These are phyloP conservation scores for Grosmannia huntii DNA, from an alignment of 2,329 filamentous ascomycete genomes.

Conservation along the genomic window DNA sequence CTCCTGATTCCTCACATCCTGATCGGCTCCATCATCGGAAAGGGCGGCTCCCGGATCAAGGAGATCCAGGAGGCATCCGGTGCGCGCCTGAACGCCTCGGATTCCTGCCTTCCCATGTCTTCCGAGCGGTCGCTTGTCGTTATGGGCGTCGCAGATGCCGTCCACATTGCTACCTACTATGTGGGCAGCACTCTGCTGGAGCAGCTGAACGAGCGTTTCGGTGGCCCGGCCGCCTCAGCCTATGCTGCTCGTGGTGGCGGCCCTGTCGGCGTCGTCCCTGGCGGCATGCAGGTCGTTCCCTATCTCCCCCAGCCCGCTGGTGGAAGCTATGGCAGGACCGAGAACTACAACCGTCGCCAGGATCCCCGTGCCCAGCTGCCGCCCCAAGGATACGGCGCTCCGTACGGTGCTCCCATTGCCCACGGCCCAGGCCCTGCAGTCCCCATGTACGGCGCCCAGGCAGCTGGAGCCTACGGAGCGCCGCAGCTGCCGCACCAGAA, in stretches of 20 bases:
- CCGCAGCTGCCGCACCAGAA: constrained; percentile 68
- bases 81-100: constrained; percentile 89
- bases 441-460: constrained; percentile 57
- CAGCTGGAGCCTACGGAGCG: constrained; percentile 60
- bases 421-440: constrained; percentile 49
- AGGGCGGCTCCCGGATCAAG: constrained; percentile 87
- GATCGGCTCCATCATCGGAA: constrained; percentile 97
- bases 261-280: constrained; percentile 84
- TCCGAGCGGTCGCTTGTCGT: constrained; percentile 97
- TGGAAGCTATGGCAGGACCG: constrained; percentile 82
- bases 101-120: constrained; percentile 84
- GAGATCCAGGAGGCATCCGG: constrained; percentile 98
- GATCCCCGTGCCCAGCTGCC: constrained; percentile 61
- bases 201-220: constrained; percentile 92
- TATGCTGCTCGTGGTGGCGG: constrained; percentile 92
- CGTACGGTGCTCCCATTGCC: constrained; percentile 53
- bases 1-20: constrained; percentile 92
- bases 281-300: constrained; percentile 98
- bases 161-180: constrained; percentile 98
- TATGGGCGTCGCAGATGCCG: constrained; percentile 92
- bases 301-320: constrained; percentile 89
- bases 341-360: constrained; percentile 69
- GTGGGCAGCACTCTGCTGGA: constrained; percentile 96
- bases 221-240: constrained; percentile 89
- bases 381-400: constrained; percentile 63